Evolutionary conservation across 1,139 yeast species (phyloP), one percentile per base, ranked within the genome.

Genomic region (Barnettozyma hawaiiensis): DNA sequence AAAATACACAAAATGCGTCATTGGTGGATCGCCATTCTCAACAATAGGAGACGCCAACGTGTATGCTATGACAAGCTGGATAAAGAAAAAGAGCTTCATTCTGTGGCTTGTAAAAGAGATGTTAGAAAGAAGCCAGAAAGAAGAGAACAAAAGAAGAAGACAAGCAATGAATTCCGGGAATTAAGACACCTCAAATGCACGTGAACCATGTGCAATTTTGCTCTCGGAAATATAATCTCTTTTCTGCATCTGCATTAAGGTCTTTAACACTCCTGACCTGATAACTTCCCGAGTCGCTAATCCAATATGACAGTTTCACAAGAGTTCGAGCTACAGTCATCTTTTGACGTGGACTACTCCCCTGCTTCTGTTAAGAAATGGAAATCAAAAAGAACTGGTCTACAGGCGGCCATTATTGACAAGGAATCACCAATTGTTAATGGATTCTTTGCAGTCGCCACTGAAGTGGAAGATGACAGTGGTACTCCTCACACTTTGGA

Each of bases 401-500:
- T 92, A 27, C 94, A 85, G 60, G 65, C 90, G 27, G 82, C 85
- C 7, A 75, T 86, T 52, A 72, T 92, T 37, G 74, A 83, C 42
- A 86, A 85, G 57, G 82, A 89, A 15, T 81, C 95, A 2, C 97
- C 98, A 1, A 73, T 89, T 26, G 97, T 94, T 5, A 80, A 82
- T 57, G 98, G 98, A 11, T 85, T 84, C 60, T 89, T 94, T 62
- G 94, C 96, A 1, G 95, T 92, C 7, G 97, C 96, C 12, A 89
- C 97, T 1, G 97, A 92, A 60, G 85, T 87, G 43, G 69, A 73
- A 23, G 78, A 86, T 59, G 94, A 90, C 61, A 77, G 92, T 16
- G 99, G 99, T 6, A 78, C 85, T 45, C 98, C 99, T 3, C 99
- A 94, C 59, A 92, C 99, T 1, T 67, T 94, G 43, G 98, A 94